Percentiles rank a stretch among this genome's conserved stretches.
These are phyloP conservation scores for Pinus tabuliformis DNA, from an alignment of 75 land plant genomes.

Conservation along the genomic window DNA sequence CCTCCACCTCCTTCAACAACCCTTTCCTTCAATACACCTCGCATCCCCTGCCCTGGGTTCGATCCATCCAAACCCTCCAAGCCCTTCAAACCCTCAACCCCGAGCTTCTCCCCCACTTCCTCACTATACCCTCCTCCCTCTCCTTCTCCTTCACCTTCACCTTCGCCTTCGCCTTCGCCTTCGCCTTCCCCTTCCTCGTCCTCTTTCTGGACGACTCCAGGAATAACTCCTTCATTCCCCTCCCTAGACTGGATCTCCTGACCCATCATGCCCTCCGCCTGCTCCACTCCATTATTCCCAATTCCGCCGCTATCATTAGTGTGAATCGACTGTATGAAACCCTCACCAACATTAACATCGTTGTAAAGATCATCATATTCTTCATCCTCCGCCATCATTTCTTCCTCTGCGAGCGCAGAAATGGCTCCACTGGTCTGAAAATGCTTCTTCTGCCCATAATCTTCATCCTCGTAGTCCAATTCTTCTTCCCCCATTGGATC, in stretches of 20 bases:
- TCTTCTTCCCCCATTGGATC: slow-evolving; percentile 61
- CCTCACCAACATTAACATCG: slow-evolving; percentile 84
- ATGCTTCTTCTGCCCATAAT: slow-evolving; percentile 42
- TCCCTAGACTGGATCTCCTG: slow-evolving; percentile 13
- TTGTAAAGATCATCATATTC: slow-evolving; percentile 89
- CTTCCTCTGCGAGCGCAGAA: slow-evolving; percentile 62
- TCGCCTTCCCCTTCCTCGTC: slow-evolving; percentile 8
- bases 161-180: background rate
- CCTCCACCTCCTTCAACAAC: slow-evolving; percentile 6
- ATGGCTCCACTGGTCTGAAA: slow-evolving; percentile 44
- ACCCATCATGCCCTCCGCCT: background rate
- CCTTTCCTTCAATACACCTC: slow-evolving; percentile 1
- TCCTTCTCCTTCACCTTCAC: background rate
- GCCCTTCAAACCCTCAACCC: background rate
- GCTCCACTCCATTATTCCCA: background rate
- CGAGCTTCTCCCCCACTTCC: background rate
- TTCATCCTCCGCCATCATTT: slow-evolving; percentile 68
- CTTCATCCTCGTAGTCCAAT: slow-evolving; percentile 78
- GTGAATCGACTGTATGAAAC: slow-evolving; percentile 36
- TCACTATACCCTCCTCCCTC: slow-evolving; percentile 8
- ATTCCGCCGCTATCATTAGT: background rate
- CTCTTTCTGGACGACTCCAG: slow-evolving; percentile 18
- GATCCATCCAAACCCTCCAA: background rate
- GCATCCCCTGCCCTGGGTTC: background rate
- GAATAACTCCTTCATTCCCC: background rate